Evolutionary conservation across 2,329 filamentous ascomycete species (phyloP), one percentile per base, ranked within the genome.

Genomic region (Aspergillus sojae): DNA sequence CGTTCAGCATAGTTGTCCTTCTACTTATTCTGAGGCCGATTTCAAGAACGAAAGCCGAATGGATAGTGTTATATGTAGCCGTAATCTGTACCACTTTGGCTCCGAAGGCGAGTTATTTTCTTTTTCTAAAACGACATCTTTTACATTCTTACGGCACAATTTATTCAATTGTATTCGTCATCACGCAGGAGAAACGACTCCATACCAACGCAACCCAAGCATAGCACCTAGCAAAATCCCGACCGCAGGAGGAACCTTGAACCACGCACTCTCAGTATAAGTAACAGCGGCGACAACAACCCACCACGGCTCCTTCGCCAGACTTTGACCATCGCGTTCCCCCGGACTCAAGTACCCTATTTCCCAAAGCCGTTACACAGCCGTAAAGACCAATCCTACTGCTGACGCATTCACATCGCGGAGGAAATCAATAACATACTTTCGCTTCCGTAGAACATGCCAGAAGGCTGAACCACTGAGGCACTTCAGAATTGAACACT

Each of bases 231-330:
- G 28, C 0, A 84, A 56, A 68, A 84, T 84, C 0, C 81, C 79
- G 32, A 79, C 58, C 0, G 82, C 75, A 1, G 83, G 77, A 32
- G 71, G 76, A 2, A 85, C 64, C 5, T 74, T 74, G 66, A 85
- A 85, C 79, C 82, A 85, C n/a, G 77, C 74, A 48, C 79, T 81
- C 12, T 77, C 79, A 3, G 82, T 78, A 72, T 82, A 85, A 30
- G 77, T 78, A 12, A 80, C 66, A 74, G 85, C 84, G 2, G 86
- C 83, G 1, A 89, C 82, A 4, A 88, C 85, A 23, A 89, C 82
- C 85, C 87, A 89, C 85, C 86, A 89, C 1, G 87, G 86, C 64
- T 89, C 87, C 41, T 81, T 79, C 0, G 77, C 86, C 55, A 89
- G 70, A 67, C 84, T 87, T 54, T 79, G 81, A 0, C 87, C 87